Conservation (phyloP, 148 eudicot species). For the Spergularia bocconei region DNA sequence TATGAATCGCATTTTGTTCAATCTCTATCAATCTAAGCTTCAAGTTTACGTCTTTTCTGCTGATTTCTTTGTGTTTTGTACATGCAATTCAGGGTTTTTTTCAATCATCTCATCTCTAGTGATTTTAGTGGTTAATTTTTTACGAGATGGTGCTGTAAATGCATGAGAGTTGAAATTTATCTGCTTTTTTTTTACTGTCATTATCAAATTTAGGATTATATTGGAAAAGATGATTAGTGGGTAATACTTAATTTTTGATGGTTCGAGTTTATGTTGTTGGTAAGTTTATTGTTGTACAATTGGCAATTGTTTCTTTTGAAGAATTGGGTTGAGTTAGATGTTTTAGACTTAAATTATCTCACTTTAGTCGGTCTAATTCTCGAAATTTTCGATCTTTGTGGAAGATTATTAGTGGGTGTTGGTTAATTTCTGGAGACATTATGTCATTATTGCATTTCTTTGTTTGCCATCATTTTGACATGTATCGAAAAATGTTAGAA, state of each 20-base stretch:
- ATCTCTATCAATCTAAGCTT: slow-evolving; percentile 3
- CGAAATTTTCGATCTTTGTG: neutral
- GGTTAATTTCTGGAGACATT: neutral
- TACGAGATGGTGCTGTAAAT: neutral
- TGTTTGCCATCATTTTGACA: too few species aligned
- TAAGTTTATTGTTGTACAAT: neutral
- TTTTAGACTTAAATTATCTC: neutral
- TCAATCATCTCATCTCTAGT: neutral
- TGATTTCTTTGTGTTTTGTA: slow-evolving; percentile 11
- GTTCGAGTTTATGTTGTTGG: neutral
- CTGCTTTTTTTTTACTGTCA: neutral
- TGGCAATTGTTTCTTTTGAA: neutral
- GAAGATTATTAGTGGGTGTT: neutral
- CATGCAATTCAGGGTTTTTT: neutral
- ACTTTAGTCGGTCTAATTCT: neutral
- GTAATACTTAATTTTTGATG: neutral
- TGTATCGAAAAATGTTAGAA: too few species aligned
- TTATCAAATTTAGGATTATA: neutral
- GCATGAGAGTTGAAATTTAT: neutral
- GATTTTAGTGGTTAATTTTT: neutral
- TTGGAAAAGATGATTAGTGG: slow-evolving; percentile 9
- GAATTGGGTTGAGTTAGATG: neutral
- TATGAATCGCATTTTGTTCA: neutral
- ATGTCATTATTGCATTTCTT: neutral
- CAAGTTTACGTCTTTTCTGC: neutral